Conservation (phyloP, 352 stramenopile genomes). For the Halophytophthora batemanensis region DNA sequence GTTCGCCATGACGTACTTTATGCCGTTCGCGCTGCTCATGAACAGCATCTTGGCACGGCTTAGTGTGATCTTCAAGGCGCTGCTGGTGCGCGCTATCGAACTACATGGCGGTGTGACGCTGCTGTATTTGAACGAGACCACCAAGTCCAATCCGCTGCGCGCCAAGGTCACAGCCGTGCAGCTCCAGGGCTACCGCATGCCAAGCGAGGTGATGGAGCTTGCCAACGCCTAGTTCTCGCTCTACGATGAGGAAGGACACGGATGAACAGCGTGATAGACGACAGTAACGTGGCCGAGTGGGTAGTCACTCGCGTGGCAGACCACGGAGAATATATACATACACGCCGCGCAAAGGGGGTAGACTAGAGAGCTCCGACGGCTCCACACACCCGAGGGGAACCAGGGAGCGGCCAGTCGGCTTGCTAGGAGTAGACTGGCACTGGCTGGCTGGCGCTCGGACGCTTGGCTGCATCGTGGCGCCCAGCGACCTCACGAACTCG, state of each 20-base stretch:
- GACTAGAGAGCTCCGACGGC: too few species aligned
- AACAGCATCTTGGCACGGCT: constrained; percentile 76
- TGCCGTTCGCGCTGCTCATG: constrained; percentile 77
- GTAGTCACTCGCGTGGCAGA: too few species aligned
- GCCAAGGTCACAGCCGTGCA: constrained; percentile 69
- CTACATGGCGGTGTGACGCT: constrained; percentile 64
- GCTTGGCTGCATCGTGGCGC: too few species aligned
- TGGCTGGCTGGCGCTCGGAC: too few species aligned
- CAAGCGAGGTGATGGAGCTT: constrained; percentile 39
- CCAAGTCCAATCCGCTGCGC: constrained; percentile 77
- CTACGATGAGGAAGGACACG: too few species aligned
- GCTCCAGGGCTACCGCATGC: constrained; percentile 62
- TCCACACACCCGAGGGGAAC: too few species aligned
- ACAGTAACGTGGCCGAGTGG: too few species aligned
- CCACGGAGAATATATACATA: too few species aligned
- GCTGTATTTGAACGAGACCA: constrained; percentile 77
- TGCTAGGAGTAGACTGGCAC: constrained; percentile 16
- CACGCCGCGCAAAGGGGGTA: too few species aligned
- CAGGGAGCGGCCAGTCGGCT: constrained; percentile 13
- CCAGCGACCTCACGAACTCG: constrained; percentile 23
- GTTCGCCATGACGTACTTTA: constrained; percentile 87
- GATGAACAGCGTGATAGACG: constrained; percentile 3
- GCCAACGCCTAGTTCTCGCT: constrained; percentile 71
- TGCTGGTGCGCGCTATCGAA: constrained; percentile 62
- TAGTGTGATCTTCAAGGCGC: constrained; percentile 50